Percentiles rank a stretch among this genome's conserved stretches.
Conservation (phyloP, 768 basidiomycete species). For the Auricularia sp. region DNA sequence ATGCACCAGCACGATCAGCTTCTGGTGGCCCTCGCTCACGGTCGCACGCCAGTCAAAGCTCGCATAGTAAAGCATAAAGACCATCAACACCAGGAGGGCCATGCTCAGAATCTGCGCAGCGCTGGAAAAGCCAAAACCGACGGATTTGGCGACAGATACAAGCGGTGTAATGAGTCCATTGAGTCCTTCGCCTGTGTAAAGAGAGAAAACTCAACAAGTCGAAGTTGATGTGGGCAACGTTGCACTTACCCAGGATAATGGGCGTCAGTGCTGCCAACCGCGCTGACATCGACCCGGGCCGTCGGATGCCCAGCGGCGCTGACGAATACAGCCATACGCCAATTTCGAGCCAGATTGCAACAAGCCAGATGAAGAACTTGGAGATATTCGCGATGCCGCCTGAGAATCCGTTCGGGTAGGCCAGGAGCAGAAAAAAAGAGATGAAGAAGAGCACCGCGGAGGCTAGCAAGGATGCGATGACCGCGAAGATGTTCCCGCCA, state of each 20-base stretch:
- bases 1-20: not conserved
- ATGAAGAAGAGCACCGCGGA: conserved; percentile 1
- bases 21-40: not conserved
- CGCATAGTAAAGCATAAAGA: not conserved
- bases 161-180: not conserved
- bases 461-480: not conserved
- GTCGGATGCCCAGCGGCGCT: not conserved
- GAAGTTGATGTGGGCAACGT: no score
- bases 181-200: not conserved
- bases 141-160: not conserved
- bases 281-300: not conserved
- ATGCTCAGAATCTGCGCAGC: not conserved
- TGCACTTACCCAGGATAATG: not conserved
- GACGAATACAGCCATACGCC: not conserved
- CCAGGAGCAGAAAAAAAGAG: not conserved
- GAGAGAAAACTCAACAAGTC: no score
- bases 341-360: not conserved
- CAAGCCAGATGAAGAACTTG: not conserved
- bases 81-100: not conserved
- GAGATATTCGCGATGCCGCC: not conserved
- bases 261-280: not conserved
- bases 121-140: not conserved
- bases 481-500: not conserved
- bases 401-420: not conserved
- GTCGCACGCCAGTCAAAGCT: not conserved